Evolutionary conservation across 2,329 filamentous ascomycete species (phyloP).

Genomic region (Teratosphaeria gauchensis): DNA sequence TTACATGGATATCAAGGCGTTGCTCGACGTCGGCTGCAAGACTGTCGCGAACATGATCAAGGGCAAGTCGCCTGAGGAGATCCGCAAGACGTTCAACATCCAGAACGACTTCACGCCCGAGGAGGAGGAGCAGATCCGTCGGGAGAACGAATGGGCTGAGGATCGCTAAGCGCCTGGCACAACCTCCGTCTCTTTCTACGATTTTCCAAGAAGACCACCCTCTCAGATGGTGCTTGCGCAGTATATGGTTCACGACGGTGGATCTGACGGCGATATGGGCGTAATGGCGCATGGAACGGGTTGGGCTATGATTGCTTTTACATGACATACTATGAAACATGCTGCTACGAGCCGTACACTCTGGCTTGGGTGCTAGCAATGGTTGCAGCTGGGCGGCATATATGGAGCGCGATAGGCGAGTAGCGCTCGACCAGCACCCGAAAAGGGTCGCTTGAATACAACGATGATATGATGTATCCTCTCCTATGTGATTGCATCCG

Average conservation of each 20-base stretch:
- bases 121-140: slow-evolving; percentile 85
- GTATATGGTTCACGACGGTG: background rate
- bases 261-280: background rate
- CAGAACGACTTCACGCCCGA: slow-evolving; percentile 98
- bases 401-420: background rate
- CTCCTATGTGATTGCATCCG: background rate
- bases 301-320: background rate
- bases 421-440: background rate
- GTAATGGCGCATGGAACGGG: background rate
- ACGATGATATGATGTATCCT: background rate
- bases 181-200: background rate
- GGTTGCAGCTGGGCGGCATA: background rate
- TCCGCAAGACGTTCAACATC: slow-evolving; percentile 99
- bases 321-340: background rate
- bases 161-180: slow-evolving; percentile 18
- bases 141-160: slow-evolving; percentile 44
- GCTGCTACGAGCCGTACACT: background rate
- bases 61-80: slow-evolving; percentile 98
- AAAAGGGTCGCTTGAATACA: background rate
- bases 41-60: slow-evolving; percentile 99
- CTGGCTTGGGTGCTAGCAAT: background rate
- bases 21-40: slow-evolving; percentile 97
- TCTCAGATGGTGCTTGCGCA: background rate
- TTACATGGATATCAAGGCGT: slow-evolving; percentile 97
- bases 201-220: background rate